Evolutionary conservation across 768 basidiomycete species (phyloP), one percentile per base, ranked within the genome.

Genomic region (Rhodocollybia butyracea): DNA sequence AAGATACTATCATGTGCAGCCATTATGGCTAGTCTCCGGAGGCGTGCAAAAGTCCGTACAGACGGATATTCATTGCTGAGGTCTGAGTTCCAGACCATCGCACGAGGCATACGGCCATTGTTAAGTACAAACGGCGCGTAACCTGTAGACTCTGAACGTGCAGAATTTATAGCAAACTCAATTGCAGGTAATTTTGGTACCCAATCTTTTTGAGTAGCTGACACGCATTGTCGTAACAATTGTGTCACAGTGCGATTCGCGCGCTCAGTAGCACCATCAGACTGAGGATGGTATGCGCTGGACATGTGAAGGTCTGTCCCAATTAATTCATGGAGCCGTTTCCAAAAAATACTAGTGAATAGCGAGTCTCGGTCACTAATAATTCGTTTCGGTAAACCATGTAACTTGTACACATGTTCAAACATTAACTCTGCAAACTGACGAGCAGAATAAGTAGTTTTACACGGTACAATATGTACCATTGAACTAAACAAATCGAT

Each of bases 371-470:
- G 45, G 40, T 74, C 68, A 15, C 52, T 60, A 8, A 64, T 58
- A 17, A 72, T 65, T 0, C 31, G 13, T 1, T 34, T 10, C 0
- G 64, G 70, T 1, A 68, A 38, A 0, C 70, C 69, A 58, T 63
- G 73, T 0, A 57, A 57, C 7, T 67, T 68, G 29, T 72, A 73
- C 0, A 74, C 58, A 3, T 63, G 39, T 0, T 48, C 52, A 38
- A 71, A 72, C 3, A 73, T 51, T 0, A 73, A 5, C 40, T 73
- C 64, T 0, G 72, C 71, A 0, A 76, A 53, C 0, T 74, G 64
- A 2, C 30, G 31, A 0, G 73, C 68, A 0, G 36, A 57, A 45
- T 69, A 71, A 2, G 56, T 67, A 22, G 54, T 59, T 10, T 43
- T 8, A 17, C 60, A 61, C 0, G 68, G 63, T 1, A 71, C 46